Evolutionary conservation across 1,284 basidiomycete species (phyloP), one percentile per base, ranked within the genome.

Genomic region (Omphalotus olearius): DNA sequence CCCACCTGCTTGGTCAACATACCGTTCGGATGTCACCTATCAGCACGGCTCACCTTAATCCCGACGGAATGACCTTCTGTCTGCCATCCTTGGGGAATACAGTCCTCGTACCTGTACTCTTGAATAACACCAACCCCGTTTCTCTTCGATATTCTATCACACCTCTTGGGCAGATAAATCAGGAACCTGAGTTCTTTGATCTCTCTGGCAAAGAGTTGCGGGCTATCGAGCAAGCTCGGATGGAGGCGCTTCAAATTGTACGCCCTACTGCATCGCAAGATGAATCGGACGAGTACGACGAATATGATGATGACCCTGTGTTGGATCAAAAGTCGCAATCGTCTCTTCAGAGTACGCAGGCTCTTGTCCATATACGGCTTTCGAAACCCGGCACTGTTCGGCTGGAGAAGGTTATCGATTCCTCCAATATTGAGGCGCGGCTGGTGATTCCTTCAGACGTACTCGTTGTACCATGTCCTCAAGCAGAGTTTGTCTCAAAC

Each of bases 1-100:
- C 72, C 1, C 88, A 93, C 64, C 74, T 95, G n/a, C 78, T 87
- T 33, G 92, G 91, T 18, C 88, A 93, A 67, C 91, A 93, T 63
- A 94, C 91, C 1, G 85, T 95, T 48, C 86, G 88, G 59, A 89
- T 93, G 77, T 91, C 91, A 2, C 92, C 92, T 16, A 90, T 91
- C 56, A 87, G 89, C 63, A 94, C 92, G 1, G 93, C 91, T 13
- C 83, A 85, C 41, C 71, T 95, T 16, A 91, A 93, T 57, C 88
- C 90, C 4, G 73, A 83, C 51, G 70, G 66, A 17, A 70, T 79
- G 47, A 80, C 82, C 13, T 91, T 85, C 66, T 95, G 92, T 60
- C 69, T 94, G 14, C 72, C 82, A 0, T 66, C 80, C 2, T 71
- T 80, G 4, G 70, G 72, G 7, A 74, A 77, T 45, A 71, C 73